A percentile compares a stretch with the other conserved stretches of the same genome.
These are phyloP conservation scores for Eucalyptus cloeziana DNA, from an alignment of 345 rosid genomes.

Conservation along the genomic window DNA sequence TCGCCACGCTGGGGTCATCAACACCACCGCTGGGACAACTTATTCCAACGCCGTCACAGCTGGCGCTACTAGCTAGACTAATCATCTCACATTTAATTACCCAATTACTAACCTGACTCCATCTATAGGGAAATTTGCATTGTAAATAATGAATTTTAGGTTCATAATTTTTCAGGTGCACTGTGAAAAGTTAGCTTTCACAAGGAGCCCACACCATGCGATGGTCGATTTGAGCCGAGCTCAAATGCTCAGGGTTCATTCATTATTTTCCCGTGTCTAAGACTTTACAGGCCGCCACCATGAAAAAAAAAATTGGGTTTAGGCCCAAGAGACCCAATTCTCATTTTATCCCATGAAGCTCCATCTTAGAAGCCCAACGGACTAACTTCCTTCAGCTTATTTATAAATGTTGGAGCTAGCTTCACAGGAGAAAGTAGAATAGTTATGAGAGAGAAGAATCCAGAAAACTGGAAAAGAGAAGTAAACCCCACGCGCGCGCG, in stretches of 20 bases:
- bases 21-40: not conserved
- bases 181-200: not conserved
- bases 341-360: not conserved
- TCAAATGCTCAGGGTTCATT: not conserved
- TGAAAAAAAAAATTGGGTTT: not conserved
- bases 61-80: not conserved
- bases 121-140: no score
- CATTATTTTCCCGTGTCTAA: not conserved
- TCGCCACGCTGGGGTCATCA: not conserved
- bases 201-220: not conserved
- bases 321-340: not conserved
- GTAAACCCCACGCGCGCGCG: not conserved
- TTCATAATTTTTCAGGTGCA: accelerated
- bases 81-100: no score
- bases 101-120: no score
- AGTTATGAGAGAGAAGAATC: not conserved
- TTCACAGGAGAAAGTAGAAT: not conserved
- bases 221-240: not conserved
- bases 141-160: not conserved
- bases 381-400: not conserved
- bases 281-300: not conserved
- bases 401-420: not conserved
- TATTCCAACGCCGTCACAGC: accelerated
- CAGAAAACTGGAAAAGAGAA: not conserved
- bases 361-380: not conserved